phyloP scores from a whole-genome alignment of 352 stramenopile genomes.

The Bremia lactucae region DNA sequence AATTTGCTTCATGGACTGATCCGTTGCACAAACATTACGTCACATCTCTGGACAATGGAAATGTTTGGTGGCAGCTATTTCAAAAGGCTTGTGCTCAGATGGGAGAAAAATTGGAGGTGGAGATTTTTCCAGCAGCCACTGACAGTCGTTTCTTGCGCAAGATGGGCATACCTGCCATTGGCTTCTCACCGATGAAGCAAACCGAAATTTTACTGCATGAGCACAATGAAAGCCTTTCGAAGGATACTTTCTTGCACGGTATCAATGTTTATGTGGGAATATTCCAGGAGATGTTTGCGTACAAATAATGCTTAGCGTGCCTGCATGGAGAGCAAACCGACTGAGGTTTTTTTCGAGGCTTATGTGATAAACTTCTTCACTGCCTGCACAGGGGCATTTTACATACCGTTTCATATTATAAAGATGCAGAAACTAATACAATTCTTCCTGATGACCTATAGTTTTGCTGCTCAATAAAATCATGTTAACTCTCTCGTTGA shows the following conservation, averaged over 20 bases:
- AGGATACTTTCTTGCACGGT: constrained; percentile 87
- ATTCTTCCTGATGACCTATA: no score
- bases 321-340: no score
- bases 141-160: constrained; percentile 89
- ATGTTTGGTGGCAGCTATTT: constrained; percentile 54
- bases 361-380: no score
- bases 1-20: constrained; percentile 35
- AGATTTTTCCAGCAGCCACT: constrained; percentile 93
- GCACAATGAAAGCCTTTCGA: constrained; percentile 92
- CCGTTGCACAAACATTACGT: constrained; percentile 49
- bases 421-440: no score
- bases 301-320: no score
- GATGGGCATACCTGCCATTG: constrained; percentile 46
- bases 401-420: no score
- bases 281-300: constrained; percentile 42
- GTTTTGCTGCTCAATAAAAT: no score
- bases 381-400: no score
- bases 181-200: constrained; percentile 92
- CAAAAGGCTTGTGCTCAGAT: constrained; percentile 18
- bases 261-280: constrained; percentile 79
- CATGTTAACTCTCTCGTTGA: no score
- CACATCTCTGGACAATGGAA: constrained; percentile 41
- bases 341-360: no score
- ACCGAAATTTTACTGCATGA: constrained; percentile 93
- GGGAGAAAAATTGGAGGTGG: constrained; percentile 43